Evolutionary conservation across 768 basidiomycete genomes (phyloP).

Genomic region (Trametes sanguinea): DNA sequence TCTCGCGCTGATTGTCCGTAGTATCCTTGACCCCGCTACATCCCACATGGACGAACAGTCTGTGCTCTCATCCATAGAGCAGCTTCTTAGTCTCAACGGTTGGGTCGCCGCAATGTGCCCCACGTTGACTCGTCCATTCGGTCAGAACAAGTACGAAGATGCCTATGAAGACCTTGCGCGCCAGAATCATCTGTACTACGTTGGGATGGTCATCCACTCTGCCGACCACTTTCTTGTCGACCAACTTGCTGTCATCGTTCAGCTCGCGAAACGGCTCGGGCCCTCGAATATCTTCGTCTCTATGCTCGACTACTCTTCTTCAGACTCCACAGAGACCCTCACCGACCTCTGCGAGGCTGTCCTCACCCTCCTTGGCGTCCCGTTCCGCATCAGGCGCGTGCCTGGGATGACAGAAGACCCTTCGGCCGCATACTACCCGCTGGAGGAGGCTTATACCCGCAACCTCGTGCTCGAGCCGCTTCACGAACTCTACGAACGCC

Average conservation of each 20-base stretch:
- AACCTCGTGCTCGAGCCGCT: conserved; percentile 93
- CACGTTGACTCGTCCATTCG: conserved; percentile 91
- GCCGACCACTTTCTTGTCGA: conserved; percentile 99
- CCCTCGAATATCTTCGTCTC: conserved; percentile 92
- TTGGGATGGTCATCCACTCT: conserved; percentile 94
- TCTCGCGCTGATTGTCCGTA: conserved; percentile 29
- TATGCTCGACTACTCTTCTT: conserved; percentile 96
- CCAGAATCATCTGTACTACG: conserved; percentile 86
- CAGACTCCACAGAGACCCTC: conserved; percentile 92
- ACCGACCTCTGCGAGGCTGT: conserved; percentile 95
- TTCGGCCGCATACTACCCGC: conserved; percentile 87
- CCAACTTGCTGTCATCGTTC: conserved; percentile 96
- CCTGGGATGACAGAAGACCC: conserved; percentile 92
- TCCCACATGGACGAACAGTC: conserved; percentile 88
- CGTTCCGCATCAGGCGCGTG: conserved; percentile 90
- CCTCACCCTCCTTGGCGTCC: conserved; percentile 87
- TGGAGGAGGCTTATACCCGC: conserved; percentile 92
- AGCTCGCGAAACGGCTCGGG: conserved; percentile 89
- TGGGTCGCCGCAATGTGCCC: conserved; percentile 98
- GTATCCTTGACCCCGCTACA: conserved; percentile 82
- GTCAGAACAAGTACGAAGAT: conserved; percentile 82
- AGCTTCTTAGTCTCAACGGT: conserved; percentile 91
- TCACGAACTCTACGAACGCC: conserved; percentile 71
- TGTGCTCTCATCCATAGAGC: conserved; percentile 87
- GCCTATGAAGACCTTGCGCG: conserved; percentile 87